Evolutionary conservation across 805 yeast genomes (phyloP).

Genomic region (Blastobotrys americana): DNA sequence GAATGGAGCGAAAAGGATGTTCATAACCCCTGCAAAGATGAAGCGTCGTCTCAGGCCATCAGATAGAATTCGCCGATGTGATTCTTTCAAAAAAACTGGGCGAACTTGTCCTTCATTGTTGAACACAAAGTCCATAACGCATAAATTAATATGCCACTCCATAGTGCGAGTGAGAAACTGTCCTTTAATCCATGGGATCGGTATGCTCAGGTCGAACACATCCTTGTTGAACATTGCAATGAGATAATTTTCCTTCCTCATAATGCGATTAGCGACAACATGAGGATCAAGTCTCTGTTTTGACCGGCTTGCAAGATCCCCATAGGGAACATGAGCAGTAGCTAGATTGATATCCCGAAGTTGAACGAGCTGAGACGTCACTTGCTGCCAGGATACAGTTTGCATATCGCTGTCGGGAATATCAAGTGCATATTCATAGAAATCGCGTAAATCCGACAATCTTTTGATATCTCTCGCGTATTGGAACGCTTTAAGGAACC

Average conservation of each 20-base stretch:
- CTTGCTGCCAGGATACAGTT: slow-evolving; percentile 87
- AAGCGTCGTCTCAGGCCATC: slow-evolving; percentile 72
- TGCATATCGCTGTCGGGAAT: slow-evolving; percentile 77
- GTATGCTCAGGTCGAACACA: slow-evolving; percentile 58
- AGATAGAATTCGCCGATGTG: slow-evolving; percentile 57
- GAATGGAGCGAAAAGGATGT: slow-evolving; percentile 77
- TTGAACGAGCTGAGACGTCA: slow-evolving; percentile 66
- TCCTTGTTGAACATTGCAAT: slow-evolving; percentile 82
- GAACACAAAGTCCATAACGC: slow-evolving; percentile 80
- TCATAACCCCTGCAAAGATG: slow-evolving; percentile 79
- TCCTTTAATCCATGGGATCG: slow-evolving; percentile 34
- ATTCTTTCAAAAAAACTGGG: slow-evolving; percentile 59
- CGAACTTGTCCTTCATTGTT: slow-evolving; percentile 77
- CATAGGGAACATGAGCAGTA: slow-evolving; percentile 39
- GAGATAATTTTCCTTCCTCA: slow-evolving; percentile 91
- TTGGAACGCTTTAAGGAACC: slow-evolving; percentile 35
- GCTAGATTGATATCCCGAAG: slow-evolving; percentile 75
- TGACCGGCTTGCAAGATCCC: slow-evolving; percentile 26
- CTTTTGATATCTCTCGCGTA: slow-evolving; percentile 56
- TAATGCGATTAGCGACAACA: slow-evolving; percentile 88
- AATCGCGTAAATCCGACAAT: slow-evolving; percentile 65
- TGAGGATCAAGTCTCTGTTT: slow-evolving; percentile 81
- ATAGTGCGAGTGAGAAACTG: slow-evolving; percentile 67
- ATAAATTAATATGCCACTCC: slow-evolving; percentile 90
- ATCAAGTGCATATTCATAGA: slow-evolving; percentile 63